Evolutionary conservation across 495 filamentous ascomycete genomes (phyloP).

Genomic region (Penicillium lagena): DNA sequence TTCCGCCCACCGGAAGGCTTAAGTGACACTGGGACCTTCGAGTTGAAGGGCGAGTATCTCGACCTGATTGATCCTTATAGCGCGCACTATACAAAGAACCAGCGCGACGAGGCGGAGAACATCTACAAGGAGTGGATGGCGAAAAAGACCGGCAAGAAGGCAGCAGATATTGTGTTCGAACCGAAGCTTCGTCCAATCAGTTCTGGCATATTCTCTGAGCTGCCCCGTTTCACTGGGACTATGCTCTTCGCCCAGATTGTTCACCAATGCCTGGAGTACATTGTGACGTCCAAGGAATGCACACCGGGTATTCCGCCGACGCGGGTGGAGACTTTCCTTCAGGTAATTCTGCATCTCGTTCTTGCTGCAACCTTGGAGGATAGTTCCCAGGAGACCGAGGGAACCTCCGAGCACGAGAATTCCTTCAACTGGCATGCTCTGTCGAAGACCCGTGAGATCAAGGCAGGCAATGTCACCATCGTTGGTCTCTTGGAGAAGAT

Average conservation of each 20-base stretch:
- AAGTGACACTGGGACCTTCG: slow-evolving; percentile 87
- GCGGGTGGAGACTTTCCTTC: slow-evolving; percentile 82
- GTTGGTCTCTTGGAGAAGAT: slow-evolving; percentile 70
- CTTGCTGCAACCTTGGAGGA: slow-evolving; percentile 83
- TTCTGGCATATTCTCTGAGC: slow-evolving; percentile 66
- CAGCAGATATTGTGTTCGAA: slow-evolving; percentile 87
- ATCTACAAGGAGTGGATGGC: slow-evolving; percentile 80
- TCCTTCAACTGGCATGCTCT: slow-evolving; percentile 71
- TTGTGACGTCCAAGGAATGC: slow-evolving; percentile 54
- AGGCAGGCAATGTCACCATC: slow-evolving; percentile 57
- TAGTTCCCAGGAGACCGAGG: slow-evolving; percentile 46
- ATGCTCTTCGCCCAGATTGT: slow-evolving; percentile 86
- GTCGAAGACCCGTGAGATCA: slow-evolving; percentile 48
- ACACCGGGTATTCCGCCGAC: slow-evolving; percentile 71
- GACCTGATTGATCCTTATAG: slow-evolving; percentile 90
- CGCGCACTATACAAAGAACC: slow-evolving; percentile 92
- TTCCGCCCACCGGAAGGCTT: slow-evolving; percentile 88
- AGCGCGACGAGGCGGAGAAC: slow-evolving; percentile 90
- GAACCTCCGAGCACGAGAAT: slow-evolving; percentile 35
- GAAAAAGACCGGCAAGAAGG: slow-evolving; percentile 75
- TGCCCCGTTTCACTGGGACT: slow-evolving; percentile 72
- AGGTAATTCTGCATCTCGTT: slow-evolving; percentile 81
- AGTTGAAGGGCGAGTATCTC: slow-evolving; percentile 77
- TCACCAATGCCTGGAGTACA: slow-evolving; percentile 78
- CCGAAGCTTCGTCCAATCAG: slow-evolving; percentile 75